Evolutionary conservation across 2,329 filamentous ascomycete species (phyloP).

Genomic region (Aspergillus phoenicis): DNA sequence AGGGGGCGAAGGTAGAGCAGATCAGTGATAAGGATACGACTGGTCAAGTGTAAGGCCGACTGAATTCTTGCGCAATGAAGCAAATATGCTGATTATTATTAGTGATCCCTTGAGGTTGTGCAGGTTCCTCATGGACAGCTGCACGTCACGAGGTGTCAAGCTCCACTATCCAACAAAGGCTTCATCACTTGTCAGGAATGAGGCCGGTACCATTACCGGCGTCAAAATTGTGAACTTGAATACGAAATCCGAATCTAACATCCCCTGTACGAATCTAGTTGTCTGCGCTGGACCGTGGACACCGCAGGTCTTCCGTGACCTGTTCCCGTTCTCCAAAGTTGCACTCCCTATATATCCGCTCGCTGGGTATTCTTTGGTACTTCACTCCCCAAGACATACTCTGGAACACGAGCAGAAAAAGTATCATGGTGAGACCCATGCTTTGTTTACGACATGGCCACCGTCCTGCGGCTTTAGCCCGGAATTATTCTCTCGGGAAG

Average conservation of each 20-base stretch:
- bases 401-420: constrained; percentile 33
- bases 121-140: constrained; percentile 63
- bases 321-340: constrained; percentile 62
- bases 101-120: constrained; percentile 70
- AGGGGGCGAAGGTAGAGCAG: constrained; percentile 60
- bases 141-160: constrained; percentile 62
- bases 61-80: neutral
- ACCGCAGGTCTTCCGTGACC: constrained; percentile 60
- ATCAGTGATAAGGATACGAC: constrained; percentile 64
- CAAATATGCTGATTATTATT: neutral
- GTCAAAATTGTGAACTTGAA: constrained; percentile 53
- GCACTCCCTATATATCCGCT: constrained; percentile 63
- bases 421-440: constrained; percentile 60
- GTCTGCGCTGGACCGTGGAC: constrained; percentile 75
- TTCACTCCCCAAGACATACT: constrained; percentile 59
- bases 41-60: constrained; percentile 62
- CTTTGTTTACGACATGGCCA: constrained; percentile 66
- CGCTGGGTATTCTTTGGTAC: constrained; percentile 71
- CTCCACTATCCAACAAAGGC: constrained; percentile 67
- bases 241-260: constrained; percentile 24
- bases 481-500: constrained; percentile 69
- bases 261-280: constrained; percentile 67
- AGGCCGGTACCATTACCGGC: constrained; percentile 53
- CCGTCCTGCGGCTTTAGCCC: constrained; percentile 61
- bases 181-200: constrained; percentile 55